Evolutionary conservation across 352 stramenopile genomes (phyloP), one percentile per base, ranked within the genome.

Genomic region (Globisporangium parvum): DNA sequence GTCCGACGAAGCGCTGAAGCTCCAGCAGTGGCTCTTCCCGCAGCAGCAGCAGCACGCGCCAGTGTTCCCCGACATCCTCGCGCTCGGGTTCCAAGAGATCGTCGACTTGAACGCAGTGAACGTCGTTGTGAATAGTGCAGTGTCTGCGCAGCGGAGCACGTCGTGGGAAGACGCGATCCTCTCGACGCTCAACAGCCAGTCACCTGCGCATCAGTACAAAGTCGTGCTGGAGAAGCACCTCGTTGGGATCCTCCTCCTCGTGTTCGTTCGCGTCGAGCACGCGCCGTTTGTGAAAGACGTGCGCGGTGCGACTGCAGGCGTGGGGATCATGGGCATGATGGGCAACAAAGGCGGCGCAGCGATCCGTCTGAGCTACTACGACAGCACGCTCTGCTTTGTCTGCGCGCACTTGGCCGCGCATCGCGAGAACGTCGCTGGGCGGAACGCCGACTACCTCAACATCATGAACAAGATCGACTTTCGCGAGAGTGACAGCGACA

Each of bases 101-200:
- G 98, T 99, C 0, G 98, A 99, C 77, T 71, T 99, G 6, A 99
- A 98, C 69, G 97, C 96, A 3, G 94, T 98, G 15, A 99, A 99
- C 65, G 97, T 99, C 0, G 95, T 98, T 1, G 93, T 99, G 0
- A 98, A 99, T 56, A 98, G 93, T 62, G 61, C 65, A 12, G 89
- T 98, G 48, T 98, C 87, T 20, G 85, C 92, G 35, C 86, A 98
- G 63, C 79, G 94, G 5, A 92, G 80, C 55, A 59, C 87, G 10
- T 83, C 90, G 49, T 97, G 89, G 88, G 71, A 96, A 45, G 92
- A 98, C n/a, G 69, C 75, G 11, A 78, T 99, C 20, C 71, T 92
- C 1, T 57, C 55, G 6, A 92, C 93, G 14, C 74, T 99, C 4
- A 98, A 99, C 74, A 71, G 77, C 20, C 52, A 46, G 44, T 56